Evolutionary conservation across 2,329 filamentous ascomycete genomes (phyloP), one percentile per base, ranked within the genome.

Genomic region (Zarea fungicola): DNA sequence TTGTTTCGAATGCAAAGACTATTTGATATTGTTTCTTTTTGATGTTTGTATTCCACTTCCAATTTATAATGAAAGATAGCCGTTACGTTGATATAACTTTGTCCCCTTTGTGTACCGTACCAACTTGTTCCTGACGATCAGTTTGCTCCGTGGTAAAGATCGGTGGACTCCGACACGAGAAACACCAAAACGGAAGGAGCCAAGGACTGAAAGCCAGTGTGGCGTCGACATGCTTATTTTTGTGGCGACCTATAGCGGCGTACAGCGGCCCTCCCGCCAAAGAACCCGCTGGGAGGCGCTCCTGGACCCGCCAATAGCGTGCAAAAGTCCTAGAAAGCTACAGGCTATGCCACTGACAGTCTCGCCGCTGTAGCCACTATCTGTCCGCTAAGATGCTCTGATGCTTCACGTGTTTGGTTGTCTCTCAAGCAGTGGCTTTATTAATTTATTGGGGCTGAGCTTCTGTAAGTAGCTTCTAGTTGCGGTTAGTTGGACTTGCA

Each of bases 161-260:
- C 37, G 37, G 37, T n/a, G 37, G 23, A 14, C 37, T 19, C 37
- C 37, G 37, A 40, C 28, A 28, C n/a, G 36, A 22, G 22, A 13
- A 39, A 19, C 13, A 28, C 9, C 6, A 40, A 19, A 18, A 10
- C 8, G 34, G 10, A 8, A 6, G 5, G n/a, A 6, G 34, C 14
- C 9, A 18, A 18, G 34, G 37, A 22, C 6, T 8, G 37, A 40
- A 29, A 7, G n/a, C n/a, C n/a, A n/a, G n/a, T n/a, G n/a, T n/a
- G 35, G 35, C 35, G 35, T 37, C 35, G 35, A 37, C 35, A 37
- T 39, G 35, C 35, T 39, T 23, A 39, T 22, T 25, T 39, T 39
- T 22, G 35, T 22, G 21, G 21, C 3, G 7, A 5, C 19, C 21
- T n/a, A 6, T 22, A 23, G 35, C 35, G 35, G 21, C 13, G 10